phyloP scores from a whole-genome alignment of 2,329 filamentous ascomycete species.

The Penicillium sp. region DNA sequence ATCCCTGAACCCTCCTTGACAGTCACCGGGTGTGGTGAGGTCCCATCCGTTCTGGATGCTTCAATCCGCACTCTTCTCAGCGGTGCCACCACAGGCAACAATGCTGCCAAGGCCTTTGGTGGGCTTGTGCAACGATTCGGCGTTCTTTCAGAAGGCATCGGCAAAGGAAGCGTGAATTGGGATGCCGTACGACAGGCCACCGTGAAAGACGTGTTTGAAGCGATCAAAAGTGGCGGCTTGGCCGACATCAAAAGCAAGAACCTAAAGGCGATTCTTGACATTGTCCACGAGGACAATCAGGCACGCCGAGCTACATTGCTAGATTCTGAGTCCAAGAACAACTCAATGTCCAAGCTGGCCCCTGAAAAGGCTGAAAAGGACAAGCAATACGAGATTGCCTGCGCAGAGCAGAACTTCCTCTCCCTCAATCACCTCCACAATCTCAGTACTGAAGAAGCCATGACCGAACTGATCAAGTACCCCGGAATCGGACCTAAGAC shows the following conservation, averaged over 20 bases:
- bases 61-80: constrained; percentile 62
- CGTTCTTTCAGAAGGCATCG: constrained; percentile 59
- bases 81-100: constrained; percentile 58
- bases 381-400: constrained; percentile 58
- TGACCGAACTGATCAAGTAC: constrained; percentile 57
- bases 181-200: constrained; percentile 63
- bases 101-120: constrained; percentile 65
- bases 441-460: constrained; percentile 55
- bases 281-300: constrained; percentile 68
- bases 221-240: constrained; percentile 69
- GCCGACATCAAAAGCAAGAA: constrained; percentile 67
- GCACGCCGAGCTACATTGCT: constrained; percentile 52
- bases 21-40: constrained; percentile 68
- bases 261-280: constrained; percentile 71
- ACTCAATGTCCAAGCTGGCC: constrained; percentile 17
- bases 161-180: constrained; percentile 73
- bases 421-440: constrained; percentile 63
- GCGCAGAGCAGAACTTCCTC: constrained; percentile 58
- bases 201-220: constrained; percentile 60
- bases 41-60: constrained; percentile 63
- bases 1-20: constrained; percentile 69
- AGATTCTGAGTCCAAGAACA: constrained; percentile 44
- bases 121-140: constrained; percentile 66
- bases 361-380: constrained; percentile 44
- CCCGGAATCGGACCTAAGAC: constrained; percentile 67